Base-by-base conservation (phyloP, 495 filamentous ascomycete species). In the Chlorociboria aeruginascens region DNA sequence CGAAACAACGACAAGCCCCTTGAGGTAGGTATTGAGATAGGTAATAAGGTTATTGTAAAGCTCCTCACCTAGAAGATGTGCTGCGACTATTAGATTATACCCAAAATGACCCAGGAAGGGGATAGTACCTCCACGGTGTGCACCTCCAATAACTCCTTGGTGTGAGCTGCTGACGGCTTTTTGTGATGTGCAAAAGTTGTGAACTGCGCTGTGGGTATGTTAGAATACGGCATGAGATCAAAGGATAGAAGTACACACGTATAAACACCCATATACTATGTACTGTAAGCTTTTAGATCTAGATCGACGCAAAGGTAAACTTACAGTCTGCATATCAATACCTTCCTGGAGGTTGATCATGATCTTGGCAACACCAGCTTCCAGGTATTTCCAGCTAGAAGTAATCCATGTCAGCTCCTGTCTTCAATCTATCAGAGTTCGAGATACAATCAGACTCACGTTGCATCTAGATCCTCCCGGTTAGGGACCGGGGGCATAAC, bases 111-210 rank as follows among this genome's bases (percentile, higher is more conserved):
- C 48, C 34, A 14, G 13, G 40, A 39, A 13, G 6, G 13, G 28
- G 42, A 32, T 20, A 32, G 42, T 67, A 87, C 88, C 88, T 65
- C 89, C 89, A 47, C 89, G 76, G 65, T 92, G 85, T 42, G 79
- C 72, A 13, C 63, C 73, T 43, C 59, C 73, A 60, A 64, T 72
- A 59, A 68, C 64, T 52, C 63, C 61, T 20, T 51, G 51, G n/a
- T 55, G 63, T 2, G 59, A 57, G 54, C 58, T 63, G 40, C 60
- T 64, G 30, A 89, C 81, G 2, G 87, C 89, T 64, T 96, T 97
- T 61, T 95, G 93, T 29, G 93, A 95, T 46, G 93, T 97, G 66
- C 92, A 99, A 62, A 99, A 99, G 69, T 99, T 95, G 64, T 99
- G 93, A 28, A 99, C 89, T 46, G 90, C 88, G 25, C 86, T 92